These are phyloP conservation scores for Dipodascus geniculatus DNA, from an alignment of 805 yeast genomes.

Conservation along the genomic window DNA sequence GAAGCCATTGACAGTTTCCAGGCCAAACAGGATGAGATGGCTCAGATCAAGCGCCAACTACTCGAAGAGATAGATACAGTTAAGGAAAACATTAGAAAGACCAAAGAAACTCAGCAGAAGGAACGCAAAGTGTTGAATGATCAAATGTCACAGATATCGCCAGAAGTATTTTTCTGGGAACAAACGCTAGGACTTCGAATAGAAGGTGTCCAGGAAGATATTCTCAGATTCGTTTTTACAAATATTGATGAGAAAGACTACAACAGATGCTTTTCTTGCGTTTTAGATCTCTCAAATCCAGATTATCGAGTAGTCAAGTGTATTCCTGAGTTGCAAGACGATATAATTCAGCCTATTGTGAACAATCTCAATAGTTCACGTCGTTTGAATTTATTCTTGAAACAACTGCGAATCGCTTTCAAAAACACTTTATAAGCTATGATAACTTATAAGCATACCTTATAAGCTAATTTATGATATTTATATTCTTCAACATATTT, in stretches of 20 bases:
- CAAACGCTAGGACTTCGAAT: constrained; percentile 42
- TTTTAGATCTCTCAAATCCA: constrained; percentile 35
- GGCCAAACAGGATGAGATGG: constrained; percentile 18
- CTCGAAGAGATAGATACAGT: constrained; percentile 25
- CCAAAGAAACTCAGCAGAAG: constrained; percentile 19
- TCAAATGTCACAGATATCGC: constrained; percentile 38
- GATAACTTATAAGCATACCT: too few relatives aligned
- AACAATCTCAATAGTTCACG: constrained; percentile 16
- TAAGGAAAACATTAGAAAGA: constrained; percentile 20
- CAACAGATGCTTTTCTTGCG: constrained; percentile 32
- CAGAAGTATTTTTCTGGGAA: constrained; percentile 43
- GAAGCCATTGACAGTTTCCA: constrained; percentile 16
- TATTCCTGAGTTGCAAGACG: constrained; percentile 28
- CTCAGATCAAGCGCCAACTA: constrained; percentile 12
- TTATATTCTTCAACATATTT: too few relatives aligned
- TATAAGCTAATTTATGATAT: too few relatives aligned
- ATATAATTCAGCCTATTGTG: constrained; percentile 13
- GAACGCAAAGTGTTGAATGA: constrained; percentile 24
- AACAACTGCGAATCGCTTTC: constrained; percentile 20
- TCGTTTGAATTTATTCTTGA: constrained; percentile 18
- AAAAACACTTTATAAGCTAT: constrained; percentile 3
- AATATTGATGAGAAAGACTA: constrained; percentile 36
- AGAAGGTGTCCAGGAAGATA: constrained; percentile 37
- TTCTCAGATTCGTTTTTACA: constrained; percentile 37
- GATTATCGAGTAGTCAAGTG: constrained; percentile 26